Percentiles rank a stretch among this genome's conserved stretches.
phyloP scores from a whole-genome alignment of 495 filamentous ascomycete species.

The Tuber calosporum region DNA sequence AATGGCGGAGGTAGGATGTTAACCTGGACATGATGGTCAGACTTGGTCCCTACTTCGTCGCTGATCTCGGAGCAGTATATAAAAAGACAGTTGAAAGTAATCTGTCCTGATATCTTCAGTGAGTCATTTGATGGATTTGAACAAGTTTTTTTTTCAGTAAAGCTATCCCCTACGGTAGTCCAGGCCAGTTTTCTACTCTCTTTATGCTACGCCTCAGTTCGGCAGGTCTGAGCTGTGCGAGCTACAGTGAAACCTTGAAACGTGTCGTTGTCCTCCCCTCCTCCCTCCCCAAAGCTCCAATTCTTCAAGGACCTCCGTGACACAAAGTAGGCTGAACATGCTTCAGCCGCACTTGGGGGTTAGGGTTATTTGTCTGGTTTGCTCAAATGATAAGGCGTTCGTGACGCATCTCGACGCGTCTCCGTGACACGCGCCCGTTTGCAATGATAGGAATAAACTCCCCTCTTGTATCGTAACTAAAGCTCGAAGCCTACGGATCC shows the following conservation, averaged over 20 bases:
- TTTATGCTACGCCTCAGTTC: not conserved
- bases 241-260: conserved; percentile 4
- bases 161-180: not conserved
- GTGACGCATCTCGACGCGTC: conserved; percentile 4
- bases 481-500: not conserved
- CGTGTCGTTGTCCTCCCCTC: not conserved
- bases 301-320: no score
- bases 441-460: no score
- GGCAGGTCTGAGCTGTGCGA: not conserved
- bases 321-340: not conserved
- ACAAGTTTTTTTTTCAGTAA: not conserved
- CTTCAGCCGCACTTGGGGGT: not conserved
- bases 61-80: not conserved
- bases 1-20: conserved; percentile 14
- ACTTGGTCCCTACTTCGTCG: not conserved
- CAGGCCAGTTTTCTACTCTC: not conserved
- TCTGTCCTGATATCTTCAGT: not conserved
- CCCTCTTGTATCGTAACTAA: no score
- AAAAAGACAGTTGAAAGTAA: not conserved
- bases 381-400: not conserved
- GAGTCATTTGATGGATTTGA: not conserved
- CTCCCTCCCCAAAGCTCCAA: not conserved
- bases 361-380: not conserved
- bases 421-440: not conserved
- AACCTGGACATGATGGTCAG: conserved; percentile 18